phyloP scores from a whole-genome alignment of 2,329 filamentous ascomycete species.

The Xylariaceae sp. region DNA sequence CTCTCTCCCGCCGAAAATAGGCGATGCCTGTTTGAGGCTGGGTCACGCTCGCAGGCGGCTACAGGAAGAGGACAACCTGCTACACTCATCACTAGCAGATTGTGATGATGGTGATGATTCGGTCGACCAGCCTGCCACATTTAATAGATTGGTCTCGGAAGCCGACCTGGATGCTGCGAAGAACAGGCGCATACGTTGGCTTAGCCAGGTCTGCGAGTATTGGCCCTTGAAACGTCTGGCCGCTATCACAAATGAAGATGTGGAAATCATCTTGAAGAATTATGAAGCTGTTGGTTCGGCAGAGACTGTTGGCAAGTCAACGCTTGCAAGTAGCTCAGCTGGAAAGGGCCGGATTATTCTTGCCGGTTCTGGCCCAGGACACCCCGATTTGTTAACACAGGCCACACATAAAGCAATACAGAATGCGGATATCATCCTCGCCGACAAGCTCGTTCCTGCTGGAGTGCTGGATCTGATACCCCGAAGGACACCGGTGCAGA shows the following conservation, averaged over 20 bases:
- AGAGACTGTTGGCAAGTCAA: conserved; percentile 19
- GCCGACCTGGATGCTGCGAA: conserved; percentile 72
- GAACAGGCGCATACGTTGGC: conserved; percentile 83
- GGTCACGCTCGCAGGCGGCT: conserved; percentile 70
- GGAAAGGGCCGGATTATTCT: conserved; percentile 71
- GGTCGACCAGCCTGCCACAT: conserved; percentile 71
- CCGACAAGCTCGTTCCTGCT: conserved; percentile 81
- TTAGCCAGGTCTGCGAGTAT: conserved; percentile 96
- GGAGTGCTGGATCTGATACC: conserved; percentile 87
- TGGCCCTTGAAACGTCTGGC: conserved; percentile 88
- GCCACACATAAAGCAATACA: conserved; percentile 76
- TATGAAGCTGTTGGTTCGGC: conserved; percentile 48
- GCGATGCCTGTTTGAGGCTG: conserved; percentile 71
- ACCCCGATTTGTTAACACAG: conserved; percentile 85
- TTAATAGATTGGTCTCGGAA: conserved; percentile 78
- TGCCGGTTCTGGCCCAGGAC: conserved; percentile 87
- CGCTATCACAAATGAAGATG: conserved; percentile 73
- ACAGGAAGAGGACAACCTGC: conserved; percentile 67
- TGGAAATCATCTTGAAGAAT: conserved; percentile 71
- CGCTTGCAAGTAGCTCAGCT: neutral
- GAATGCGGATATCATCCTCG: conserved; percentile 73
- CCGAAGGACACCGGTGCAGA: conserved; percentile 82
- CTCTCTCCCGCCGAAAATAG: conserved; percentile 71
- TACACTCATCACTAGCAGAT: conserved; percentile 35
- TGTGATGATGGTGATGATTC: conserved; percentile 53